Evolutionary conservation across 257 asterid species (phyloP).

Genomic region (Nicotiana tomentosiformis): DNA sequence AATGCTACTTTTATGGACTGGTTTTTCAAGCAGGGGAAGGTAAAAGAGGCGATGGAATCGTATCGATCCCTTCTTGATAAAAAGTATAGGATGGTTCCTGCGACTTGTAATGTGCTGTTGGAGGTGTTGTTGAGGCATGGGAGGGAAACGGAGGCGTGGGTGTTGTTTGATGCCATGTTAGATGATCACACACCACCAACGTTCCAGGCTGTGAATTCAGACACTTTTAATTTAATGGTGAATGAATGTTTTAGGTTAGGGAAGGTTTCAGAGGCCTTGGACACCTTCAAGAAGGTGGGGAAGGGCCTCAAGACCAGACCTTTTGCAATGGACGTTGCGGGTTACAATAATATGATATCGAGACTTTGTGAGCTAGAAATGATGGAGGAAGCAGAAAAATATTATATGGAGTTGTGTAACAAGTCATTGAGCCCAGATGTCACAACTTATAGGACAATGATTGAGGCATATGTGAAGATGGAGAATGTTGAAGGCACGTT

Average conservation of each 20-base stretch:
- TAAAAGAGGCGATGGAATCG: conserved; percentile 81
- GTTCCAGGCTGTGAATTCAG: conserved; percentile 79
- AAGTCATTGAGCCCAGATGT: conserved; percentile 77
- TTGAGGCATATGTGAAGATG: conserved; percentile 59
- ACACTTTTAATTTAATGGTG: conserved; percentile 69
- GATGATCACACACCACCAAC: conserved; percentile 92
- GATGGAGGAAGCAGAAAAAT: conserved; percentile 74
- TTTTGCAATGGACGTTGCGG: conserved; percentile 81
- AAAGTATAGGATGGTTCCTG: conserved; percentile 67
- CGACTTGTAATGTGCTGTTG: conserved; percentile 63
- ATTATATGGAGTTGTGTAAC: conserved; percentile 36
- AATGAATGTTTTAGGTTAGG: conserved; percentile 74
- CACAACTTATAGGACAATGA: conserved; percentile 55
- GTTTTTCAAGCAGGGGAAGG: conserved; percentile 69
- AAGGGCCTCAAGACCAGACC: conserved; percentile 69
- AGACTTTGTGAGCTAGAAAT: conserved; percentile 68
- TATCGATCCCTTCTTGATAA: conserved; percentile 60
- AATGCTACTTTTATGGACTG: conserved; percentile 90
- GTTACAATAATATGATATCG: conserved; percentile 67
- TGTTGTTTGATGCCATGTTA: conserved; percentile 68
- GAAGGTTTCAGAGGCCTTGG: conserved; percentile 62
- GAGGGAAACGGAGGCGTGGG: conserved; percentile 72
- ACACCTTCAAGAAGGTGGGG: conserved; percentile 69
- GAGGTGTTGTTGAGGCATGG: conserved; percentile 73
- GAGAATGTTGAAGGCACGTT: conserved; percentile 48